Evolutionary conservation across 768 basidiomycete genomes (phyloP).

Genomic region (Trametes punicea): DNA sequence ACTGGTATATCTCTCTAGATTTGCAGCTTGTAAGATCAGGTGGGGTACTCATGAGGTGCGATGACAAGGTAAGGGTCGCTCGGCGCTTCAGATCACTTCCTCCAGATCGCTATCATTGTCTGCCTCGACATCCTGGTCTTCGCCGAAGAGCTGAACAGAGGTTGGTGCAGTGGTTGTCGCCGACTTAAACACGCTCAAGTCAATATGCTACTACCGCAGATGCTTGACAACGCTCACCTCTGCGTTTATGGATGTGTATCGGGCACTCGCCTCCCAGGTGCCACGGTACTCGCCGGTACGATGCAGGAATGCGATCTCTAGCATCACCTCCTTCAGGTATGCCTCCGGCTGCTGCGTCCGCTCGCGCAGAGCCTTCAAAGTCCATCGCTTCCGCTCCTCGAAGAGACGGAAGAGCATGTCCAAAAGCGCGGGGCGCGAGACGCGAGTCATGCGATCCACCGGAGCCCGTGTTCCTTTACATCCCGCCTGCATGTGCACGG

Average conservation of each 20-base stretch:
- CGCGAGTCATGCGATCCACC: constrained; percentile 78
- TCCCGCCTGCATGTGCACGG: neutral
- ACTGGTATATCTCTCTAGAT: neutral
- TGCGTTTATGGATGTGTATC: constrained; percentile 58
- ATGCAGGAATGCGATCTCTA: constrained; percentile 67
- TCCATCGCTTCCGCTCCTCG: constrained; percentile 69
- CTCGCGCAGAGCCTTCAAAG: constrained; percentile 66
- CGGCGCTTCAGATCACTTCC: neutral
- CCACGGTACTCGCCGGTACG: constrained; percentile 74
- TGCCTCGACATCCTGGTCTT: neutral
- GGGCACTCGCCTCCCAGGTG: constrained; percentile 70
- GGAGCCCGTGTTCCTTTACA: constrained; percentile 51
- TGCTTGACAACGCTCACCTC: constrained; percentile 35
- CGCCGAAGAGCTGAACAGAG: neutral
- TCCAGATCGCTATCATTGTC: constrained; percentile 1
- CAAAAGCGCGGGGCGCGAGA: constrained; percentile 78
- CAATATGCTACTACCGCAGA: neutral
- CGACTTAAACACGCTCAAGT: neutral
- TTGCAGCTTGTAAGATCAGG: too few species aligned
- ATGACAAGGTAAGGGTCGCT: neutral
- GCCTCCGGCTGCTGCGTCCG: constrained; percentile 77
- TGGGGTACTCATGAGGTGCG: neutral
- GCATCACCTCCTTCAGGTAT: constrained; percentile 75
- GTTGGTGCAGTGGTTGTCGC: neutral
- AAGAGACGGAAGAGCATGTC: constrained; percentile 77